These are phyloP conservation scores for Trichomonas vaginalis DNA, from an alignment of 208 protist genomes.

Conservation along the genomic window DNA sequence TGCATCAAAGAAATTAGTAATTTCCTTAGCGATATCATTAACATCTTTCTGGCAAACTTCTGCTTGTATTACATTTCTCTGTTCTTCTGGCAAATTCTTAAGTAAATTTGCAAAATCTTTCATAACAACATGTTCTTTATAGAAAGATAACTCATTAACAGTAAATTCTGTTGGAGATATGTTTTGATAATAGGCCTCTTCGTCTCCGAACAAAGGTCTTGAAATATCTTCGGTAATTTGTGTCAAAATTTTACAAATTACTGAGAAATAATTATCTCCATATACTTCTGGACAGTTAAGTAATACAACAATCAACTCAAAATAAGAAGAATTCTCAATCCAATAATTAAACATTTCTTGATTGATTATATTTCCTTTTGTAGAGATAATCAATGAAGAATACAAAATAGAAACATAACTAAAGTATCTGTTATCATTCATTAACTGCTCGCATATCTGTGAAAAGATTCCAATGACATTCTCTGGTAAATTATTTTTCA, in stretches of 20 bases:
- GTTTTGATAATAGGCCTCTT: background rate
- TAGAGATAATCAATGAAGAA: background rate
- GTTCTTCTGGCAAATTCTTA: background rate
- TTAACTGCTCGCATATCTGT: background rate
- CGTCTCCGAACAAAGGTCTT: background rate
- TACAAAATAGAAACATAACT: background rate
- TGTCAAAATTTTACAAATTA: background rate
- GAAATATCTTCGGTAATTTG: background rate
- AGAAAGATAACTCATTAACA: background rate
- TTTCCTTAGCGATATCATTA: background rate
- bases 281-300: background rate
- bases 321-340: background rate
- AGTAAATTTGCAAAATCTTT: background rate
- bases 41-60: background rate
- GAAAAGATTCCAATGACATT: background rate
- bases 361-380: background rate
- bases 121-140: background rate
- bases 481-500: background rate
- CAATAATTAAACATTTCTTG: background rate
- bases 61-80: background rate
- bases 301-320: background rate
- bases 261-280: background rate
- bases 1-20: background rate
- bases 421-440: background rate
- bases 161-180: background rate